These are phyloP conservation scores for Fusarium nisikadoi DNA, from an alignment of 2,329 filamentous ascomycete genomes.

Conservation along the genomic window DNA sequence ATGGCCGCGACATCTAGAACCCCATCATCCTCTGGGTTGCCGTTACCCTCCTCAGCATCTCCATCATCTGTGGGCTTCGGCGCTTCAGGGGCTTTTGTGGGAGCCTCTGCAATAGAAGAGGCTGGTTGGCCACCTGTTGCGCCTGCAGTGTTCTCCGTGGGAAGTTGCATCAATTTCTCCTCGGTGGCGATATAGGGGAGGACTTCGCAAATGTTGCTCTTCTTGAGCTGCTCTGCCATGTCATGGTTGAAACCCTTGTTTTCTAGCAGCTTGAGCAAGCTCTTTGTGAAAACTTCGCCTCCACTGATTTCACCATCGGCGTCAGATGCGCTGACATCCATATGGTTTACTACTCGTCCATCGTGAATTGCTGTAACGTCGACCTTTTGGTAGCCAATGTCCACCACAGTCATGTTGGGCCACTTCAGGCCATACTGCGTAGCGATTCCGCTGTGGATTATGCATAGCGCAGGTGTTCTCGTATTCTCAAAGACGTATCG, in stretches of 20 bases:
- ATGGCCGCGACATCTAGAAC: conserved; percentile 87
- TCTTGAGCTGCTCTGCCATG: conserved; percentile 78
- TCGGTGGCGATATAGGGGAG: conserved; percentile 64
- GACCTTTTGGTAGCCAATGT: conserved; percentile 91
- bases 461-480: conserved; percentile 88
- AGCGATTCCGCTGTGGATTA: conserved; percentile 89
- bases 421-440: conserved; percentile 84
- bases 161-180: conserved; percentile 61
- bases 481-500: conserved; percentile 98
- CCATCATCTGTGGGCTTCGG: conserved; percentile 51
- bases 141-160: conserved; percentile 53
- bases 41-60: conserved; percentile 55
- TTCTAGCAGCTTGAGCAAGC: conserved; percentile 74
- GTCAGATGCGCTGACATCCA: conserved; percentile 68
- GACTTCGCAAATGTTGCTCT: conserved; percentile 73
- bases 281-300: conserved; percentile 85
- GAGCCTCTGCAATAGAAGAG: conserved; percentile 42
- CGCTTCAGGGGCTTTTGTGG: conserved; percentile 51
- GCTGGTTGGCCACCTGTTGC: conserved; percentile 15
- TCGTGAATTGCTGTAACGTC: conserved; percentile 93
- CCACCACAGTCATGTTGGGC: conserved; percentile 84
- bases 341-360: conserved; percentile 76
- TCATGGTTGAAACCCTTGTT: conserved; percentile 69
- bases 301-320: conserved; percentile 70
- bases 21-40: conserved; percentile 69